These are phyloP conservation scores for Saccharomycopsis sp. DNA, from an alignment of 805 yeast species.

Conservation along the genomic window DNA sequence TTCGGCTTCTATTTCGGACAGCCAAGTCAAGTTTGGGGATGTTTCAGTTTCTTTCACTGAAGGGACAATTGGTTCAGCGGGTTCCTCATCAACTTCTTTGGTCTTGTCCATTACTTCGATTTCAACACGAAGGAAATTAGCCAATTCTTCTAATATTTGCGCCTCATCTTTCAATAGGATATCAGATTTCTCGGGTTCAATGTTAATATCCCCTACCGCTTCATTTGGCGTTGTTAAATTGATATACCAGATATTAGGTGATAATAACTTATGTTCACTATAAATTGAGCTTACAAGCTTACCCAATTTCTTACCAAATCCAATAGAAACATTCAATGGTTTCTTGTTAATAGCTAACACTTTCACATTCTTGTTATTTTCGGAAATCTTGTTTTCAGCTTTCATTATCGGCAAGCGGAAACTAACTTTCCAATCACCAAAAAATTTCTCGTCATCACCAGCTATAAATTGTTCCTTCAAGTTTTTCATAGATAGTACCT, in stretches of 20 bases:
- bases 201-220: conserved; percentile 32
- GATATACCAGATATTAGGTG: conserved; percentile 33
- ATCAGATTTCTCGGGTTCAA: conserved; percentile 41
- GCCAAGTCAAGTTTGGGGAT: too few relatives aligned
- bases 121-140: too few relatives aligned
- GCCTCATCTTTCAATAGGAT: conserved; percentile 28
- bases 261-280: conserved; percentile 22
- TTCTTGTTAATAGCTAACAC: conserved; percentile 32
- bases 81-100: too few relatives aligned
- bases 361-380: conserved; percentile 24
- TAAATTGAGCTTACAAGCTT: conserved; percentile 26
- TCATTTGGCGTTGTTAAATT: conserved; percentile 22
- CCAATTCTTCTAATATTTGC: conserved; percentile 22
- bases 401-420: conserved; percentile 31
- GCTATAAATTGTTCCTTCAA: conserved; percentile 21
- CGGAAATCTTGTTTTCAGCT: conserved; percentile 26
- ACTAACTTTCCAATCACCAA: conserved; percentile 17
- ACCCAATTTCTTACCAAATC: conserved; percentile 29
- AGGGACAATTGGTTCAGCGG: too few relatives aligned
- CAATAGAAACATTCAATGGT: conserved; percentile 26
- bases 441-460: conserved; percentile 1
- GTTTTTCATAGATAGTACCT: conserved; percentile 22
- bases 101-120: too few relatives aligned
- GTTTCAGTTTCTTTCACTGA: too few relatives aligned
- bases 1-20: too few relatives aligned